Evolutionary conservation across 2,329 filamentous ascomycete species (phyloP), one percentile per base, ranked within the genome.

Genomic region (Emericellopsis atlantica): DNA sequence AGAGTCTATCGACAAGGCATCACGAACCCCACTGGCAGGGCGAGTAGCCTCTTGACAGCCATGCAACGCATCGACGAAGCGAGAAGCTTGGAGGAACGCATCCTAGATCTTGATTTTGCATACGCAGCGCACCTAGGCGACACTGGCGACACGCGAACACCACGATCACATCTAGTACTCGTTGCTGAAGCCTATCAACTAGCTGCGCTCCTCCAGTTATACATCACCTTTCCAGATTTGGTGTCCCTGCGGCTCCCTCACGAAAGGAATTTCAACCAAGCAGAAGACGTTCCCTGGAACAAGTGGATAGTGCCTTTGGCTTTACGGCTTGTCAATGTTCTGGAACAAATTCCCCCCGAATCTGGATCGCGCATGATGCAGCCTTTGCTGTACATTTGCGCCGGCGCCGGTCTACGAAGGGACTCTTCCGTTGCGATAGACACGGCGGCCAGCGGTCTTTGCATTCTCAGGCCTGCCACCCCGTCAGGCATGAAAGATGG

Each of bases 161-260:
- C 54, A 1, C 47, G 47, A 1, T 43, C 48, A 0, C 58, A 65
- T 40, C 53, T 65, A 2, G 50, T 53, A 12, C 45, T 52, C 2
- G 58, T 59, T 1, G 60, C 59, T 2, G 61, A 65, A 36, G 60
- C 59, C 0, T 64, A 62, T 32, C 54, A 57, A 1, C 48, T 65
- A 0, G 53, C 56, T 0, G 56, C 61, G 0, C 43, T 65, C 14
- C 47, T 64, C 3, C 61, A 64, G 31, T 55, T 65, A 2, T 64
- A 65, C 45, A 55, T 62, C 37, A 62, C 60, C 0, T 61, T 61
- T 4, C 58, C 57, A 0, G 57, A 60, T 6, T 41, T 61, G 2
- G 54, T 58, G 0, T 43, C 54, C 0, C 36, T 55, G 3, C 50
- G 57, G 1, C 43, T 60, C 2, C 56, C 58, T 5, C 41, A 47